Evolutionary conservation across 2,329 filamentous ascomycete species (phyloP), one percentile per base, ranked within the genome.

Genomic region (Fusarium pseudocircinatum): DNA sequence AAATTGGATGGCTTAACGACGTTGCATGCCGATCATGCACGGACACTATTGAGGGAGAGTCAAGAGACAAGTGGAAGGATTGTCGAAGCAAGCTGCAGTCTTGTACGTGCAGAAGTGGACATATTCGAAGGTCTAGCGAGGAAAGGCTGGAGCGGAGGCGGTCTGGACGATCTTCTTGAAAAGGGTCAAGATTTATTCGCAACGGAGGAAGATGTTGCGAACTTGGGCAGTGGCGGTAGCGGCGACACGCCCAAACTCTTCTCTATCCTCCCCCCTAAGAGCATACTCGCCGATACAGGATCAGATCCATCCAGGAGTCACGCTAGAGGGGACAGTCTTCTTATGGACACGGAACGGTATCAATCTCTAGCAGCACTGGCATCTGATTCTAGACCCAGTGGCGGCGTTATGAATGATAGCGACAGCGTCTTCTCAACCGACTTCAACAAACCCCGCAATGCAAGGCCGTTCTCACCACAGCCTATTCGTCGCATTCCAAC

Each of bases 61-160:
- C 90, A 92, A 80, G 90, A 91, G 74, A 90, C 90, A 72, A 91
- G 89, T 75, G 84, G 81, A 32, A 85, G 85, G 72, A 91, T 92
- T 74, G 86, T 91, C 24, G 90, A 92, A 63, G 89, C 90, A 24
- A 88, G 88, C 76, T 91, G 90, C 76, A 90, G 88, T 69, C 85
- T 93, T 16, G 90, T 92, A 18, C 84, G 91, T 24, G 91, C 91
- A 61, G 91, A 93, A 81, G 88, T 93, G 26, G 91, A 93, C 80
- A 92, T 93, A 34, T 92, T 92, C 65, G 91, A 93, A 82, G 85
- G 87, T 30, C 82, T 93, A 30, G 90, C 91, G 26, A 83, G 90
- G 67, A 93, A 93, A 76, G 91, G 91, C 13, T 92, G 90, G 91
- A 87, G 84, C 26, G 91, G 91, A 42, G 91, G 90, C 36, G 91